Base-by-base conservation (phyloP, 2,329 filamentous ascomycete genomes). In the Arthrobotrys conoides region DNA sequence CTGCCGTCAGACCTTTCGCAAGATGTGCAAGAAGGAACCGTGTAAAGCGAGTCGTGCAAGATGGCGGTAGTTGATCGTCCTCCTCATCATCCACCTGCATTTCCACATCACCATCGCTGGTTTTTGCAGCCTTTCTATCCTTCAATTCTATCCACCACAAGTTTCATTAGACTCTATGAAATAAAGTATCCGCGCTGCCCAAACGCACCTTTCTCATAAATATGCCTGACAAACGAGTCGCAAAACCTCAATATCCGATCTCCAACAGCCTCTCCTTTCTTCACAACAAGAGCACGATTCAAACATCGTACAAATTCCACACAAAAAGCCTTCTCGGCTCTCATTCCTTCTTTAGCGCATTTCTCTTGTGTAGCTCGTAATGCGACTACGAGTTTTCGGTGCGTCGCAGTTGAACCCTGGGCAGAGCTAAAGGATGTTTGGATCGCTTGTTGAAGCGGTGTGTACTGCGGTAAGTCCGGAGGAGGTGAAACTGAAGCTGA, bases 291-390 rank as follows among this genome's bases (percentile, higher is more conserved):
- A 64, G 95, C 88, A 70, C 94, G 89, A 81, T 96, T 84, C 24
- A 97, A 88, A 83, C 94, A 97, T 83, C 96, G 89, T 71, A 91
- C 88, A 72, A 98, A 90, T 84, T 99, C 95, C 30, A 87, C 86
- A 82, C 96, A 97, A 86, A 99, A 98, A 73, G 96, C 91, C 61
- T 91, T 89, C 84, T 97, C 94, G 53, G 93, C 91, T 41, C 81
- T 80, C 48, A 81, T 82, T 57, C 81, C 85, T 66, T 80, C 82
- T 53, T 88, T 89, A 80, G 87, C 89, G 85, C 93, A 97, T 44
- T 91, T 88, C 83, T 97, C 95, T 83, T 98, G 95, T 51, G 97
- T 89, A 85, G 97, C 97, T 80, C 95, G 90, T 78, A 99, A 86
- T 63, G 91, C 94, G 77, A 97, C 92, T 3, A 92, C 91, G 0